A percentile compares a stretch with the other conserved stretches of the same genome.
Conservation (phyloP, 2,329 filamentous ascomycete species). For the Lachnellula cervina region DNA sequence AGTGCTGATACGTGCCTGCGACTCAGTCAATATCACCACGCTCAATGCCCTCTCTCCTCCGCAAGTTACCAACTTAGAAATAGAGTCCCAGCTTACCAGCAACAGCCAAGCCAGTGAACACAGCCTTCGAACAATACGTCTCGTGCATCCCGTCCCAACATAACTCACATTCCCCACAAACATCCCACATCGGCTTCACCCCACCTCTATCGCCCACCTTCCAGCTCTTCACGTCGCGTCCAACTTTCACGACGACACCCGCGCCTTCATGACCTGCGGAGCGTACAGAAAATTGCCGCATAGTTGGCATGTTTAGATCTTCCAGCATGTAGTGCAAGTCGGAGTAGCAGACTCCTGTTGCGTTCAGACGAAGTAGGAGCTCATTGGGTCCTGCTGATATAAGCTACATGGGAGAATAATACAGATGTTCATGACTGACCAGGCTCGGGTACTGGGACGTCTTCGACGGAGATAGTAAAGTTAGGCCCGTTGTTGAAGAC, state of each 20-base stretch:
- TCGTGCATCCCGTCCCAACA: constrained; percentile 5
- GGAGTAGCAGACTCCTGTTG: not conserved
- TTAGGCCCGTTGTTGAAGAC: constrained; percentile 1
- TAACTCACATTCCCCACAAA: constrained; percentile 22
- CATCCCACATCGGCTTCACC: constrained; percentile 1
- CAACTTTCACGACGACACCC: constrained; percentile 48
- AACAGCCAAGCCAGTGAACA: constrained; percentile 2
- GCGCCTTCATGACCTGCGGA: constrained; percentile 45
- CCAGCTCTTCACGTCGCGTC: constrained; percentile 39
- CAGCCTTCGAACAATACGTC: constrained; percentile 1
- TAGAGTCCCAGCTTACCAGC: not conserved
- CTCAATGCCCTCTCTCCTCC: no score
- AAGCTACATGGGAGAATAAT: not conserved
- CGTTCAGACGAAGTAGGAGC: not conserved
- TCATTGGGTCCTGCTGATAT: not conserved
- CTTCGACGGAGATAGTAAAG: not conserved
- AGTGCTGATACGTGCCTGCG: constrained; percentile 9
- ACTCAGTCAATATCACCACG: not conserved
- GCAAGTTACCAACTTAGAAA: no score
- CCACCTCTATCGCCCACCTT: constrained; percentile 33
- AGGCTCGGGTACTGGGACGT: constrained; percentile 1
- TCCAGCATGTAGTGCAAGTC: not conserved
- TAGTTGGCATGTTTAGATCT: not conserved
- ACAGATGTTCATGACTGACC: not conserved
- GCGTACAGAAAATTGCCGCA: not conserved